These are phyloP conservation scores for Ballota nigra DNA, from an alignment of 257 asterid species.

Conservation along the genomic window DNA sequence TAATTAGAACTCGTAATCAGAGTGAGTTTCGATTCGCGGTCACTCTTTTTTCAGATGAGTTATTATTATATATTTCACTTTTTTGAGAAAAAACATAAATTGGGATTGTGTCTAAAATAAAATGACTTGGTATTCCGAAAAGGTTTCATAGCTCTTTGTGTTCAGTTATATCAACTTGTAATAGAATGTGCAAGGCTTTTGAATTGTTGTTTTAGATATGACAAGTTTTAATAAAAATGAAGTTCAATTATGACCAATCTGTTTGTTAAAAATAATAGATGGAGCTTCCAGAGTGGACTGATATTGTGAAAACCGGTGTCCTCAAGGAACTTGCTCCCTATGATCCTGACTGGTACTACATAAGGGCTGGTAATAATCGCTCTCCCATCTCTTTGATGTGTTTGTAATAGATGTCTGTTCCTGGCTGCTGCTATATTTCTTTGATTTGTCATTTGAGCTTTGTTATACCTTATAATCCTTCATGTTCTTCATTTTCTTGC, in stretches of 20 bases:
- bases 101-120: background rate
- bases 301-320: slow-evolving; percentile 81
- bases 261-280: slow-evolving; percentile 34
- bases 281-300: slow-evolving; percentile 97
- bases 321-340: slow-evolving; percentile 91
- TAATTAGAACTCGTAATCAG: background rate
- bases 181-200: background rate
- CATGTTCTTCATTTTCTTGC: background rate
- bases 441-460: background rate
- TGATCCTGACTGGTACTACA: slow-evolving; percentile 96
- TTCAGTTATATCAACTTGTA: background rate
- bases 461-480: background rate
- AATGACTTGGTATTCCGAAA: background rate
- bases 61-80: background rate
- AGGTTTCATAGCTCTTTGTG: background rate
- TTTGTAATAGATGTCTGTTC: background rate
- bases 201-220: background rate
- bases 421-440: background rate
- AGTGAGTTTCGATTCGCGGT: background rate
- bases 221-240: too few relatives aligned
- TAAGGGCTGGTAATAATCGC: slow-evolving; percentile 71
- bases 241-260: background rate
- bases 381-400: background rate
- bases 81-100: background rate
- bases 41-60: background rate